These are phyloP conservation scores for Paracamarosporium sp. DNA, from an alignment of 2,329 filamentous ascomycete genomes.

Conservation along the genomic window DNA sequence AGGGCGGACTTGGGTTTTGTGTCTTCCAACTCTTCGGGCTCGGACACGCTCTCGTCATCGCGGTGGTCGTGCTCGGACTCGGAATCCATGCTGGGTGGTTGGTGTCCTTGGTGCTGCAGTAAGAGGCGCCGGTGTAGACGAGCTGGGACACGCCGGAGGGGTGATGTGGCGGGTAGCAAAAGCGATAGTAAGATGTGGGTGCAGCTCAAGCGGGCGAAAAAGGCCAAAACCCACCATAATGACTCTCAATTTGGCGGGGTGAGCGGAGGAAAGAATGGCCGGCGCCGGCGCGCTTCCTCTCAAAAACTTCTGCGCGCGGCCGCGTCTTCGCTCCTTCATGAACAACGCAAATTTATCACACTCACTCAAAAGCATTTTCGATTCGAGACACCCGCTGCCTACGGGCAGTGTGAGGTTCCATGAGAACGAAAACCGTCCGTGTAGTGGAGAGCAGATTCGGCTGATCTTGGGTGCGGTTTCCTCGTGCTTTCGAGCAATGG, in stretches of 20 bases:
- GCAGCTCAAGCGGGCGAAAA: conserved; percentile 29
- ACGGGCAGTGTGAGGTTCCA: conserved; percentile 52
- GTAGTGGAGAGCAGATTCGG: conserved; percentile 60
- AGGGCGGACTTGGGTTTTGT: conserved; percentile 75
- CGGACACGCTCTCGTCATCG: conserved; percentile 63
- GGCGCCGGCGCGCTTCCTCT: conserved; percentile 14
- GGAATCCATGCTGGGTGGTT: conserved; percentile 48
- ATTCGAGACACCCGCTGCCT: conserved; percentile 53
- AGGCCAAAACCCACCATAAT: conserved; percentile 29
- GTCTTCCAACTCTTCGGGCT: conserved; percentile 75
- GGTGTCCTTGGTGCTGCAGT: background rate
- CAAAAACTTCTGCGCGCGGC: conserved; percentile 33
- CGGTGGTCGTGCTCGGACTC: conserved; percentile 49
- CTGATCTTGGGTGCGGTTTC: conserved; percentile 67
- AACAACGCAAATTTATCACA: conserved; percentile 64
- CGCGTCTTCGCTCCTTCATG: conserved; percentile 53
- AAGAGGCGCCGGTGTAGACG: background rate
- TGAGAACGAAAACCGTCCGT: conserved; percentile 66
- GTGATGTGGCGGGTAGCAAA: background rate
- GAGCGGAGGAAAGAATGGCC: conserved; percentile 28
- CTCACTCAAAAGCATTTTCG: conserved; percentile 66
- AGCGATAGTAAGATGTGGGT: background rate
- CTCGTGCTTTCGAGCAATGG: conserved; percentile 54
- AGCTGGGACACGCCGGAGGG: background rate
- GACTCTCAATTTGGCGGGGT: conserved; percentile 42